Evolutionary conservation across 2,329 filamentous ascomycete species (phyloP), one percentile per base, ranked within the genome.

Genomic region (Gyromitra esculenta): DNA sequence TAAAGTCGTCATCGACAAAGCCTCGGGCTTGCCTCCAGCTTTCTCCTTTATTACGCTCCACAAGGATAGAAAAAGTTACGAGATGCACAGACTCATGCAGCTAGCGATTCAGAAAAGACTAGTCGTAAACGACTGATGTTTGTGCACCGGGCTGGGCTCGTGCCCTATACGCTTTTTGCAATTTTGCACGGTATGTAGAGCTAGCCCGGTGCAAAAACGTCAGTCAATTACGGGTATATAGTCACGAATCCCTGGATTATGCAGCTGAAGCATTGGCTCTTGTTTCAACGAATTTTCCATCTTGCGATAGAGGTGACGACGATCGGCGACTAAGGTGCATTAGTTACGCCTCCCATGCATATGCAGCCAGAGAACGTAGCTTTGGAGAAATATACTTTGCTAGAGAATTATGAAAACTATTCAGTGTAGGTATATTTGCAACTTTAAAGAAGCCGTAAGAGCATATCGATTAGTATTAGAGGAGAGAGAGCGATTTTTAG

Each of bases 391-490:
- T 41, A 1, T 43, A n/a, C 5, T 1, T 37, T 67, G n/a, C 5
- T 56, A 5, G 1, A 1, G 2, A 66, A 56, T n/a, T 67, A 67
- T 56, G 48, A 13, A 11, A 25, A 11, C 9, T 57, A 57, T 39
- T 3, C 31, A 5, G 8, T 7, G 11, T 21, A 21, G 18, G 18
- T 2, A 15, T 9, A 13, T 43, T 65, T 9, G 80, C 79, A n/a
- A 80, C 79, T 60, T 79, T 48, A 64, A 78, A n/a, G 79, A 82
- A 67, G 82, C 83, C 1, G 81, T 81, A 64, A 67, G 77, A 43
- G 74, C 83, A n/a, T 62, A 74, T 79, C 78, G 76, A 72, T 75
- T 50, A 48, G 71, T 18, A 2, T 63, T 70, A 2, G 37, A 67
- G 48, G 56, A 54, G 18, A 37, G 7, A 31, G 70, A 59, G 56